These are phyloP conservation scores for Mycena citricolor DNA, from an alignment of 1,284 basidiomycete genomes.

Conservation along the genomic window DNA sequence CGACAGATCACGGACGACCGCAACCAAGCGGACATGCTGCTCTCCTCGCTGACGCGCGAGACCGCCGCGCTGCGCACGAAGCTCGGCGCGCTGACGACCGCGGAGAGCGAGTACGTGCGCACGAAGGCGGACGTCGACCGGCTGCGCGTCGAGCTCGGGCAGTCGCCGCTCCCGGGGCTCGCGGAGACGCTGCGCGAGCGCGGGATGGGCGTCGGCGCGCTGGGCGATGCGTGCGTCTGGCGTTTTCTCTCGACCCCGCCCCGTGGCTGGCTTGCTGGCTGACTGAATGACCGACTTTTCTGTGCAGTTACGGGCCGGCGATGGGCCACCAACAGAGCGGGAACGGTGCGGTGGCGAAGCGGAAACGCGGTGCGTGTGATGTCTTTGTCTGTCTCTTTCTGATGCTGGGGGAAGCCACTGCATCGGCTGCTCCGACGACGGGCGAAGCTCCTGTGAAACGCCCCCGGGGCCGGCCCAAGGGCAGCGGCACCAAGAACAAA, in stretches of 20 bases:
- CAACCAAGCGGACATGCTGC: slow-evolving; percentile 59
- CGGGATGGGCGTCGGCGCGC: too few relatives aligned
- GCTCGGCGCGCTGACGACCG: slow-evolving; percentile 60
- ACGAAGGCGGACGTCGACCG: slow-evolving; percentile 75
- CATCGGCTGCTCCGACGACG: background rate
- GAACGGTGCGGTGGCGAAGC: slow-evolving; percentile 11
- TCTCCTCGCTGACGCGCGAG: slow-evolving; percentile 57
- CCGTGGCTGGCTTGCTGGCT: slow-evolving; percentile 2
- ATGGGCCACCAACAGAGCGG: slow-evolving; percentile 1
- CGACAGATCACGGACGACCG: slow-evolving; percentile 77
- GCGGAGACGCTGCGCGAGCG: slow-evolving; percentile 66
- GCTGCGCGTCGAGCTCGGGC: slow-evolving; percentile 70
- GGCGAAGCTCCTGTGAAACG: slow-evolving; percentile 14
- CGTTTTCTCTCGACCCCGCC: background rate
- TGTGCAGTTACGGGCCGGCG: slow-evolving; percentile 34
- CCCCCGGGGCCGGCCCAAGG: slow-evolving; percentile 37
- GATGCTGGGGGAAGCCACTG: background rate
- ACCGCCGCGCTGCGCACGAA: slow-evolving; percentile 62
- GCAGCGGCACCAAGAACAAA: too few relatives aligned
- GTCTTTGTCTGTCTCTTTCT: background rate
- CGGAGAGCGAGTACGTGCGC: slow-evolving; percentile 70
- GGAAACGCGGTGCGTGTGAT: slow-evolving; percentile 13
- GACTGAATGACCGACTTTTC: too few relatives aligned
- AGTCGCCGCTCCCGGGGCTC: slow-evolving; percentile 65
- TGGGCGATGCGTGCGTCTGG: slow-evolving; percentile 60